phyloP scores from a whole-genome alignment of 768 basidiomycete species.

The Podaxis sp. region DNA sequence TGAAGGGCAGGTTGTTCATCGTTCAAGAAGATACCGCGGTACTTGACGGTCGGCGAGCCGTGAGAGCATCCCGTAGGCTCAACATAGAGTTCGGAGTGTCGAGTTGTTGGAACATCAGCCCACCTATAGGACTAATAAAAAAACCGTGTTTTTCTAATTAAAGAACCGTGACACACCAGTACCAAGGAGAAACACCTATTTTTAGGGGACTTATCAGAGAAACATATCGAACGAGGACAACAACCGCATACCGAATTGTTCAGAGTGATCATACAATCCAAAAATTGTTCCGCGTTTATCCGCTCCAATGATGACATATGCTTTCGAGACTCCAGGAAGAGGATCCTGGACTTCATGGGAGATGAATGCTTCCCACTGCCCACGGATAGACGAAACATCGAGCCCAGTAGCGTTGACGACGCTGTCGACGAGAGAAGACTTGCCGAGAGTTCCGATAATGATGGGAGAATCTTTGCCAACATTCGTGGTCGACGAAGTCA shows the following conservation, averaged over 20 bases:
- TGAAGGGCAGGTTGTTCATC: slow-evolving; percentile 74
- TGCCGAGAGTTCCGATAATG: slow-evolving; percentile 64
- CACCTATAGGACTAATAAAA: slow-evolving; percentile 46
- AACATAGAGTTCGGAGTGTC: slow-evolving; percentile 49
- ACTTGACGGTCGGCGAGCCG: slow-evolving; percentile 67
- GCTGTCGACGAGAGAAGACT: slow-evolving; percentile 51
- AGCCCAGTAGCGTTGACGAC: slow-evolving; percentile 52
- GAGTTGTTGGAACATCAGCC: slow-evolving; percentile 72
- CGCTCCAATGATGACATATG: slow-evolving; percentile 67
- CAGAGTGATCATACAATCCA: slow-evolving; percentile 65
- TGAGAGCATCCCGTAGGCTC: slow-evolving; percentile 47
- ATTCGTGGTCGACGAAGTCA: slow-evolving; percentile 32
- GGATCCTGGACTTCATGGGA: slow-evolving; percentile 53
- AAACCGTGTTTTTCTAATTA: slow-evolving; percentile 7
- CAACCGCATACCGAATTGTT: slow-evolving; percentile 55
- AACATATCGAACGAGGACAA: not conserved
- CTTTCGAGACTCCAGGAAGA: slow-evolving; percentile 54
- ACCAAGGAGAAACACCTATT: slow-evolving; percentile 69
- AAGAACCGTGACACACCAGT: slow-evolving; percentile 42
- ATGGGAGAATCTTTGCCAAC: slow-evolving; percentile 41
- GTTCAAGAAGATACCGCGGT: slow-evolving; percentile 73
- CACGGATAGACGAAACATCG: slow-evolving; percentile 56
- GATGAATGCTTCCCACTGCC: slow-evolving; percentile 68
- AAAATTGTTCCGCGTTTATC: slow-evolving; percentile 72
- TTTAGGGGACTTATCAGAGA: slow-evolving; percentile 9